phyloP scores from a whole-genome alignment of 441 rosid genomes.

The Sinapis alba region DNA sequence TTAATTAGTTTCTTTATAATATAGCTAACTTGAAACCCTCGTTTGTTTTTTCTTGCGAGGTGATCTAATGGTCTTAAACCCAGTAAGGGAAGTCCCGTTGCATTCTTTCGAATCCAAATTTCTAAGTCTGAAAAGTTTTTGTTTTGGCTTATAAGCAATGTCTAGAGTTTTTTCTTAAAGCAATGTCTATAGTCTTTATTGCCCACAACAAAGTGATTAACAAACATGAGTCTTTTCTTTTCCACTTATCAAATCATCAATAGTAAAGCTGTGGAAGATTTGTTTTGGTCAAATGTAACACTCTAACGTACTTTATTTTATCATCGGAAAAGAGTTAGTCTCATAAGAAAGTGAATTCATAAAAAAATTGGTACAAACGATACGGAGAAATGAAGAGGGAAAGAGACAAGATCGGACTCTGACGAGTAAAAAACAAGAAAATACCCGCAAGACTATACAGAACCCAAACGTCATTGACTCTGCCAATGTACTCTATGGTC shows the following conservation, averaged over 20 bases:
- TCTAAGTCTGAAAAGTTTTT: background rate
- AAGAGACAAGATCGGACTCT: constrained; percentile 31
- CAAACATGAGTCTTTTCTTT: constrained; percentile 10
- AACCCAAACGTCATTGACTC: constrained; percentile 41
- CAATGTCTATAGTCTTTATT: background rate
- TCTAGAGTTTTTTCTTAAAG: background rate
- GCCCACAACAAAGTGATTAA: constrained; percentile 16
- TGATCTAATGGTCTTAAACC: background rate
- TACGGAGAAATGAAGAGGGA: constrained; percentile 18
- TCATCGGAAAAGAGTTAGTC: background rate
- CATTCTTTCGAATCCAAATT: background rate
- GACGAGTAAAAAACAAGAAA: constrained; percentile 35
- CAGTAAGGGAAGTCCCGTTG: background rate
- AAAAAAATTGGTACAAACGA: constrained; percentile 12
- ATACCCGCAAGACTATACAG: constrained; percentile 43
- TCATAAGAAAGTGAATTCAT: background rate
- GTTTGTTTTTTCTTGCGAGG: background rate
- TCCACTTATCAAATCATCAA: constrained; percentile 19
- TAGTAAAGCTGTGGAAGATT: constrained; percentile 4
- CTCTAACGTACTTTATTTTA: constrained; percentile 17
- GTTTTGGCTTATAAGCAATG: constrained; percentile 1
- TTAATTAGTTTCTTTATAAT: background rate
- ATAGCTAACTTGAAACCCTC: background rate
- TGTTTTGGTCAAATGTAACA: constrained; percentile 33
- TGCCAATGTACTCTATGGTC: constrained; percentile 38